Evolutionary conservation across 2,329 filamentous ascomycete species (phyloP), one percentile per base, ranked within the genome.

Genomic region (Phaeosphaeriaceae sp.): DNA sequence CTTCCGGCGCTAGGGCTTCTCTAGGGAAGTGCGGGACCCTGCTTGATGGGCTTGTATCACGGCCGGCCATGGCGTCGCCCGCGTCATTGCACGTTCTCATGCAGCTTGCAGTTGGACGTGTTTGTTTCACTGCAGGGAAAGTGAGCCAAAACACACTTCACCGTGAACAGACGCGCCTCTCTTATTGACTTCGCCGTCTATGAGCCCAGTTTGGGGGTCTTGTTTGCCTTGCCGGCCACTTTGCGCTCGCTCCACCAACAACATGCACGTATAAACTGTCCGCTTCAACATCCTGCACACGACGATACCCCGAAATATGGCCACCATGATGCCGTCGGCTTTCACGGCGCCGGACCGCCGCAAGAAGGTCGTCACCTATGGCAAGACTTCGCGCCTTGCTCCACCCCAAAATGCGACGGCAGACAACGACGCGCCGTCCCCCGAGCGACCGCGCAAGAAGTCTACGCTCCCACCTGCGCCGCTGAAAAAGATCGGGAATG

Each of bases 331-430:
- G 69, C 62, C 72, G 27, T 67, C 72, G 22, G 61, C 65, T 9
- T 73, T 70, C 33, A 72, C 68, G 15, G 60, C 69, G 9, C 63
- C 70, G n/a, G 70, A 74, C 51, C 70, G 72, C 54, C 73, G 75
- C 54, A 78, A 77, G 67, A 76, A 73, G 56, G 56, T 73, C 41
- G 67, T 76, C 11, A 80, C 76, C 7, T 80, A 80, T 54, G 77
- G 77, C 50, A 77, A 75, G 61, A 51, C 71, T 19, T 67, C 72
- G 55, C 74, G 76, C 48, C 62, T 62, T 6, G 61, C 67, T 20
- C 33, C 51, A 10, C 33, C 61, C 15, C 55, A 62, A 20, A 62
- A 61, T 51, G 56, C 60, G 51, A 62, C 60, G 53, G 45, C 60
- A 15, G 61, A 51, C 49, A 64, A 70, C 13, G 71, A 75, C 44